Base-by-base conservation (phyloP, 2,329 filamentous ascomycete genomes). In the Claviceps maximensis region DNA sequence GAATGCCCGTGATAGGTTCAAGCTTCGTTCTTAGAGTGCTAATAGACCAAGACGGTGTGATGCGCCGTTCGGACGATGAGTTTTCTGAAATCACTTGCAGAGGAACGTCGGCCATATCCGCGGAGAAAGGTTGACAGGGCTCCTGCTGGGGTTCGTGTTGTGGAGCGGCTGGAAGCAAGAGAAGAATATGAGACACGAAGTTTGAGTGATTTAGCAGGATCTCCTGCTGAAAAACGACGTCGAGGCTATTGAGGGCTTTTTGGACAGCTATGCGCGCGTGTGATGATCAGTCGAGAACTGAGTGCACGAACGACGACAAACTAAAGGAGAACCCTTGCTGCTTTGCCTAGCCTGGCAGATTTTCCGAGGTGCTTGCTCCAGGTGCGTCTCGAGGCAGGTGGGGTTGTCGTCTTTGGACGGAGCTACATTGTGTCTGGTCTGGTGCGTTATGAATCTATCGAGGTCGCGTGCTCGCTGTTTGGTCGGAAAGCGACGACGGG, bases 41-140 rank as follows among this genome's bases (percentile, higher is more conserved):
- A 64, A 98, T 85, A 56, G 84, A 85, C 93, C 93, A 98, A 60
- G 90, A 85, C 15, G 91, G 91, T 27, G 88, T 91, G 67, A 97
- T 83, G 60, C 93, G 87, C 56, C 91, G 86, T 72, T 98, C 93
- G 50, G 89, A 90, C 49, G 84, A 80, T 48, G 86, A 77, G 68
- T 85, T 87, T 56, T 88, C 83, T 50, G 87, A 91, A 56, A 78
- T 78, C 63, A 93, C 80, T 58, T 83, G 76, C 62, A 93, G 76
- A 58, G 87, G 84, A 53, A 93, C 78, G 67, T 93, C 88, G 52
- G 82, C 79, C 73, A 86, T 81, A 65, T 40, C 45, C 23, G 33
- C 19, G 38, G 41, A 15, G 15, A 40, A 29, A 29, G 13, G 19
- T 17, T 33, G 42, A 15, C 21, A 19, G 42, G 31, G 29, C 36